phyloP scores from a whole-genome alignment of 1,284 basidiomycete species.

The Pseudomicrostroma phylloplanum region DNA sequence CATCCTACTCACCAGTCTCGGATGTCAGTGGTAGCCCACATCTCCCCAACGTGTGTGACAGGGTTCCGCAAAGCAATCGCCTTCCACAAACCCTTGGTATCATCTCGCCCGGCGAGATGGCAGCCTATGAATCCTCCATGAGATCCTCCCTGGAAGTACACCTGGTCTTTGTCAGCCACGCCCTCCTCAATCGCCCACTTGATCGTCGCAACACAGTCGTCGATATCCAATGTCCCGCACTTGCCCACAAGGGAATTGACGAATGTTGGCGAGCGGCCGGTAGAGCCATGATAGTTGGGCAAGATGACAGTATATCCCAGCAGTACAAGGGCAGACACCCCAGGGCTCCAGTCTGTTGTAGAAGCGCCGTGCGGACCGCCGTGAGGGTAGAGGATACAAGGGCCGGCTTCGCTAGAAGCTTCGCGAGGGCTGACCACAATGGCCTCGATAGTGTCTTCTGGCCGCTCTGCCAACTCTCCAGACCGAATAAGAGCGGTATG shows the following conservation, averaged over 20 bases:
- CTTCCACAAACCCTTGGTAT: conserved; percentile 54
- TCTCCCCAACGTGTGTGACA: conserved; percentile 60
- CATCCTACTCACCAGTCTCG: conserved; percentile 60
- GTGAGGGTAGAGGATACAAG: conserved; percentile 60
- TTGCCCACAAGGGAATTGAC: conserved; percentile 57
- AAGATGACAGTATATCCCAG: conserved; percentile 54
- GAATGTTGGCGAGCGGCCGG: conserved; percentile 55
- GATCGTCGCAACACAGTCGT: conserved; percentile 60
- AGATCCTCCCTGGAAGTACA: conserved; percentile 63
- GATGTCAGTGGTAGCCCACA: conserved; percentile 60
- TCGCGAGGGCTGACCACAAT: background rate
- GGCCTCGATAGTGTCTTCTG: background rate
- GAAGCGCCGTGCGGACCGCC: conserved; percentile 63
- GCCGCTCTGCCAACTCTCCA: background rate
- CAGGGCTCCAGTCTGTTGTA: conserved; percentile 49
- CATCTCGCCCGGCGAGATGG: conserved; percentile 63
- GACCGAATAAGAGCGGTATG: background rate
- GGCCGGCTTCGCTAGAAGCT: conserved; percentile 17
- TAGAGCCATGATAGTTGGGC: conserved; percentile 67
- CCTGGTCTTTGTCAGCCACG: conserved; percentile 55
- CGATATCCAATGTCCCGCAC: conserved; percentile 64
- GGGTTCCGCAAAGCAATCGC: conserved; percentile 65
- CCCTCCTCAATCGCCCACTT: conserved; percentile 57
- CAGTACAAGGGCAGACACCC: conserved; percentile 11
- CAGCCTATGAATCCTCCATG: conserved; percentile 67